These are phyloP conservation scores for Phytopythium litorale DNA, from an alignment of 352 stramenopile species.

Conservation along the genomic window DNA sequence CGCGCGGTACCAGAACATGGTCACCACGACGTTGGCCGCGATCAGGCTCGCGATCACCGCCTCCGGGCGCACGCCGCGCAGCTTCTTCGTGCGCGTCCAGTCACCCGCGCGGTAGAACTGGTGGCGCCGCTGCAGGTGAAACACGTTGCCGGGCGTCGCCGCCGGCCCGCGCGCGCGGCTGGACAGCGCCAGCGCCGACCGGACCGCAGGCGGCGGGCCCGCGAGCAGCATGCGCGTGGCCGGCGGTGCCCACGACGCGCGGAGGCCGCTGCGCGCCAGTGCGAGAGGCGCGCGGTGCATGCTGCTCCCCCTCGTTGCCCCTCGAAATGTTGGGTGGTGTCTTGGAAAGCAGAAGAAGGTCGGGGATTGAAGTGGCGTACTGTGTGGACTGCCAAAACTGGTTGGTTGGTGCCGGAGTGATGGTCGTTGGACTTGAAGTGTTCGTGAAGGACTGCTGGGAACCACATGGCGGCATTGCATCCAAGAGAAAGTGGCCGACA, in stretches of 20 bases:
- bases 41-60: constrained; percentile 50
- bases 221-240: constrained; percentile 11
- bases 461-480: not conserved
- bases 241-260: constrained; percentile 6
- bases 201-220: constrained; percentile 7
- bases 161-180: not conserved
- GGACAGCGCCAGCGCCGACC: constrained; percentile 1
- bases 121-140: constrained; percentile 13
- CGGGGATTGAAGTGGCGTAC: not conserved
- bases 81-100: constrained; percentile 15
- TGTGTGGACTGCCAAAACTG: not conserved
- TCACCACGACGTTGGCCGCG: constrained; percentile 49
- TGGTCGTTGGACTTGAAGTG: not conserved
- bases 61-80: constrained; percentile 25
- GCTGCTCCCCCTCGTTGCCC: not conserved
- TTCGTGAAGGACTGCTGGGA: not conserved
- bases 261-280: constrained; percentile 9
- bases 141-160: not conserved
- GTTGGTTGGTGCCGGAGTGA: not conserved
- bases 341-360: not conserved
- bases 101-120: constrained; percentile 21
- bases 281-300: constrained; percentile 14
- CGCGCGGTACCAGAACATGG: constrained; percentile 54
- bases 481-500: not conserved
- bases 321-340: not conserved